Conservation (phyloP, 2,329 filamentous ascomycete species). For the Myotisia sp. region DNA sequence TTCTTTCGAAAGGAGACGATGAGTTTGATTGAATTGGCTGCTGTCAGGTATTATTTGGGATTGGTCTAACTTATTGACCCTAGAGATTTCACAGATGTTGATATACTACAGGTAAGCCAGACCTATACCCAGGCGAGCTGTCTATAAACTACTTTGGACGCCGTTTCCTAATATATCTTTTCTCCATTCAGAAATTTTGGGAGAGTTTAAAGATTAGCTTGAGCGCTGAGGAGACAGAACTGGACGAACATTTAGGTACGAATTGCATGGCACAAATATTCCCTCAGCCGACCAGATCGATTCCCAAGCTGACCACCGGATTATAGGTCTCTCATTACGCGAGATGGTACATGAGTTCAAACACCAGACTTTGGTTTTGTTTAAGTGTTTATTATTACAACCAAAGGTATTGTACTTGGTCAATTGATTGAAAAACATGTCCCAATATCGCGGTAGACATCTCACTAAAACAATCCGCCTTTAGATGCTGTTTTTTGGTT, state of each 20-base stretch:
- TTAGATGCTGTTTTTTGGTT: slow-evolving; percentile 96
- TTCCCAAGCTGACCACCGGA: too few species aligned
- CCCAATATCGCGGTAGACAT: too few species aligned
- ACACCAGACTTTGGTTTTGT: slow-evolving; percentile 81
- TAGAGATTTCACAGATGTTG: slow-evolving; percentile 74
- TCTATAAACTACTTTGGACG: too few species aligned
- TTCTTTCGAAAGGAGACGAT: not conserved
- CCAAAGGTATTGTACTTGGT: slow-evolving; percentile 55
- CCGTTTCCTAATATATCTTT: too few species aligned
- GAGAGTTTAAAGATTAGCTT: slow-evolving; percentile 57
- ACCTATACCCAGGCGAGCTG: slow-evolving; percentile 1
- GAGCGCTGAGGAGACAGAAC: slow-evolving; percentile 53
- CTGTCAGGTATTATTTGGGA: not conserved
- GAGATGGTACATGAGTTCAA: slow-evolving; percentile 91
- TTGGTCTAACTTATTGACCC: slow-evolving; percentile 1
- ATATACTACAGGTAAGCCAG: slow-evolving; percentile 56
- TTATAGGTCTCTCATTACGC: slow-evolving; percentile 53
- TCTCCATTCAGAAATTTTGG: slow-evolving; percentile 80
- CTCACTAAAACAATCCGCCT: slow-evolving; percentile 2
- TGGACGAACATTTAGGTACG: slow-evolving; percentile 76
- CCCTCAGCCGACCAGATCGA: too few species aligned
- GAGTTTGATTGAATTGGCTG: too few species aligned
- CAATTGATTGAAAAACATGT: too few species aligned
- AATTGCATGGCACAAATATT: too few species aligned
- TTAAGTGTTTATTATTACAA: slow-evolving; percentile 87